These are phyloP conservation scores for Mycena rebaudengoi DNA, from an alignment of 768 basidiomycete species.

Conservation along the genomic window DNA sequence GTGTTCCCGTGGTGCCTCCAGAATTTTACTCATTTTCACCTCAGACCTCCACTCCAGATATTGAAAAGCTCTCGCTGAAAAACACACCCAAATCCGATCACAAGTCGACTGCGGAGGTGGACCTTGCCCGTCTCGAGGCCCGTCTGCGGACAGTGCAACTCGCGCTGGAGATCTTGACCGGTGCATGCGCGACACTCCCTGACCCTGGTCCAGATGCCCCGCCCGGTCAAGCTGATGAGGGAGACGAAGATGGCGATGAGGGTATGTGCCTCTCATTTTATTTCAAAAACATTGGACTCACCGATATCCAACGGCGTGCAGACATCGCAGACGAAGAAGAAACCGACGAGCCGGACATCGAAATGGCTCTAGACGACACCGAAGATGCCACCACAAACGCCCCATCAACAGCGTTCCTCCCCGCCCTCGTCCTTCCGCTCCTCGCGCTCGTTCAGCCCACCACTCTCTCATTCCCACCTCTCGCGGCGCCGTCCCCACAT, in stretches of 20 bases:
- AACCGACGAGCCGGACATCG: conserved; percentile 44
- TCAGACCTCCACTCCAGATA: conserved; percentile 51
- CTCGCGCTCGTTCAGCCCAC: conserved; percentile 79
- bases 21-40: neutral
- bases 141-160: conserved; percentile 79
- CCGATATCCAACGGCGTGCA: conserved; percentile 3
- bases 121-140: conserved; percentile 78
- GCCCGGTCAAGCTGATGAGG: conserved; percentile 43
- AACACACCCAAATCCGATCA: conserved; percentile 81
- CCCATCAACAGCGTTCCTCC: conserved; percentile 51
- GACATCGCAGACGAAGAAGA: conserved; percentile 31
- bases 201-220: conserved; percentile 64
- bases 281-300: neutral
- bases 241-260: conserved; percentile 45
- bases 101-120: conserved; percentile 69
- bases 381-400: conserved; percentile 43
- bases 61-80: conserved; percentile 68
- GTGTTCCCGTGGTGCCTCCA: conserved; percentile 22
- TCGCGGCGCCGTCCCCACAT: conserved; percentile 72
- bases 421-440: conserved; percentile 72
- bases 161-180: conserved; percentile 89
- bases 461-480: conserved; percentile 82
- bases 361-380: conserved; percentile 51
- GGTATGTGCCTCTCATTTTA: neutral
- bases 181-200: conserved; percentile 86